A percentile compares a stretch with the other conserved stretches of the same genome.
These are phyloP conservation scores for Amylocystis lapponica DNA, from an alignment of 768 basidiomycete genomes.

Conservation along the genomic window DNA sequence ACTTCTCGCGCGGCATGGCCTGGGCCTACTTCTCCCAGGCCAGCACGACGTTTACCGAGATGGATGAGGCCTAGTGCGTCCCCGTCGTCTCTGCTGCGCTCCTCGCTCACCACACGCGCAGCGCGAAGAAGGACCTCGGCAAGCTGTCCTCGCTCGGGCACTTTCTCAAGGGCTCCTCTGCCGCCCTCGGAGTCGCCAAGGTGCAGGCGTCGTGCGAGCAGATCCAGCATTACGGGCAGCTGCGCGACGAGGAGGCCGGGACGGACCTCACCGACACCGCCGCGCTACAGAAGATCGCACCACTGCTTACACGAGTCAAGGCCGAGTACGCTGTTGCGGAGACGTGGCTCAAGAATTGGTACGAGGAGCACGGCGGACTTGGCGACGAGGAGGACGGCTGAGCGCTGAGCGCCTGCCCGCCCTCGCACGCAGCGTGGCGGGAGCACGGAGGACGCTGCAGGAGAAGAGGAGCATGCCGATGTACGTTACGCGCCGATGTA, in stretches of 20 bases:
- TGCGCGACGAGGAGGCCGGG: constrained; percentile 49
- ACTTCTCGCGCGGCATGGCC: constrained; percentile 79
- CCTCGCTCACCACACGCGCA: constrained; percentile 21
- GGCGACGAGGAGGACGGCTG: constrained; percentile 5
- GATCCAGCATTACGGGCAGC: constrained; percentile 83
- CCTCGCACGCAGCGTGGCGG: not conserved
- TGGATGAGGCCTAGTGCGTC: constrained; percentile 78
- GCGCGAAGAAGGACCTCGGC: constrained; percentile 51
- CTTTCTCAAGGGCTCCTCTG: constrained; percentile 96
- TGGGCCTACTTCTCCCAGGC: constrained; percentile 81
- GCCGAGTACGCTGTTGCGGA: constrained; percentile 67
- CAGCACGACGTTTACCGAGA: constrained; percentile 62
- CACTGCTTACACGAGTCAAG: constrained; percentile 53
- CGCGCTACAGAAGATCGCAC: constrained; percentile 53
- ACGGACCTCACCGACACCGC: constrained; percentile 41
- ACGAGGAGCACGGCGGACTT: constrained; percentile 26
- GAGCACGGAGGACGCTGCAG: not conserved
- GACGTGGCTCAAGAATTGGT: constrained; percentile 55
- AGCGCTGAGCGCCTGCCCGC: not conserved
- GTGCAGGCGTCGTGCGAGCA: constrained; percentile 85
- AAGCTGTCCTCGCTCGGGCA: constrained; percentile 77
- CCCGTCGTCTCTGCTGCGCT: constrained; percentile 5
- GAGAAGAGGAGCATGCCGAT: not conserved
- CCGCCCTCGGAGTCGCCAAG: constrained; percentile 77
- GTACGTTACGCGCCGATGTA: constrained; percentile 5